Evolutionary conservation across 345 rosid genomes (phyloP).

Genomic region (Chamaenerion angustifolium): DNA sequence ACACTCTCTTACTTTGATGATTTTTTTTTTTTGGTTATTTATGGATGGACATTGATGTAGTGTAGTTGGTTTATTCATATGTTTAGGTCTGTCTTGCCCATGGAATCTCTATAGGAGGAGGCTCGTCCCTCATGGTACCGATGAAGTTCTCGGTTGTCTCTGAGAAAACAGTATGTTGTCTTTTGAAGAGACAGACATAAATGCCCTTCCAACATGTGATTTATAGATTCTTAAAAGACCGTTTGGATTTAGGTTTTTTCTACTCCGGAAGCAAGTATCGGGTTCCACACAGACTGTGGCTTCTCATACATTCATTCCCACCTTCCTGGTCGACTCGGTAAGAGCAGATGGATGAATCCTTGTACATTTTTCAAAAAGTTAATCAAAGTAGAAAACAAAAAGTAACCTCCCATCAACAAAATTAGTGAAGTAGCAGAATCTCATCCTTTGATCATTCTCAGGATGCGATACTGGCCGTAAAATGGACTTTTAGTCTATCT

Average conservation of each 20-base stretch:
- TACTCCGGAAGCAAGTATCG: constrained; percentile 90
- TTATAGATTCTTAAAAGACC: no score
- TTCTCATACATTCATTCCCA: constrained; percentile 78
- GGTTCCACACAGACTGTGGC: constrained; percentile 88
- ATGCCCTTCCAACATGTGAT: no score
- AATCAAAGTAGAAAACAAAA: not conserved
- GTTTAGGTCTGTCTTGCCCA: constrained; percentile 68
- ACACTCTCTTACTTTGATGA: not conserved
- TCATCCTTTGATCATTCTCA: no score
- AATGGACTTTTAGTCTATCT: no score
- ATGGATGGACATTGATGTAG: not conserved
- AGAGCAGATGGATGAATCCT: constrained; percentile 7
- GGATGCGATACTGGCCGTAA: no score
- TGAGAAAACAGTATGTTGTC: constrained; percentile 61
- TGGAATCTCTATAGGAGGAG: constrained; percentile 98
- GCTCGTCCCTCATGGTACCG: constrained; percentile 84
- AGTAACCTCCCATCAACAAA: not conserved
- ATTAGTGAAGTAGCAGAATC: not conserved
- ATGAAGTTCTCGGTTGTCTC: constrained; percentile 90
- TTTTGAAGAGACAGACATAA: no score
- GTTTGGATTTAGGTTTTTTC: constrained; percentile 45
- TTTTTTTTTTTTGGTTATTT: not conserved
- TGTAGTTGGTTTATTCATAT: constrained; percentile 4
- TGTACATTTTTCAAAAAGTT: not conserved
- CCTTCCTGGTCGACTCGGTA: constrained; percentile 81